phyloP scores from a whole-genome alignment of 345 rosid species.

The Brassica juncea region DNA sequence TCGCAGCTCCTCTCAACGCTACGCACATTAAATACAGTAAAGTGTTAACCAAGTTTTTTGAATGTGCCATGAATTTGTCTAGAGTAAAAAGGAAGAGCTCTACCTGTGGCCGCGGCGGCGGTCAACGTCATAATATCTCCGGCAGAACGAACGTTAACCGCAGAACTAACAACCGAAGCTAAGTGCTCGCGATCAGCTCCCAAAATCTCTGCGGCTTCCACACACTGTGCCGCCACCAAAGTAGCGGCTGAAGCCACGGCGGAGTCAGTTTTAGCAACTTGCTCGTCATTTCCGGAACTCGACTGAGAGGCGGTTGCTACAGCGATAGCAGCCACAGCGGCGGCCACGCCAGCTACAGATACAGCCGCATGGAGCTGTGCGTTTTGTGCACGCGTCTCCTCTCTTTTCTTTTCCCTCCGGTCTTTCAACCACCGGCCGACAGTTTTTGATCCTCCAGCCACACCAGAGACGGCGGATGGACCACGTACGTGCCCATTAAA shows the following conservation, averaged over 20 bases:
- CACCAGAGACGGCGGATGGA: conserved; percentile 37
- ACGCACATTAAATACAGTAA: conserved; percentile 19
- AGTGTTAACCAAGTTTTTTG: neutral
- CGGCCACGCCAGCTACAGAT: conserved; percentile 79
- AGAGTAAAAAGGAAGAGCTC: neutral
- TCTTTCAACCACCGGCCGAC: conserved; percentile 85
- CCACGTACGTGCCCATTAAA: conserved; percentile 32
- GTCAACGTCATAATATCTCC: conserved; percentile 87
- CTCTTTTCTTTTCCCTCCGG: conserved; percentile 80
- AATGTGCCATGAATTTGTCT: neutral
- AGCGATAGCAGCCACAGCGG: conserved; percentile 78
- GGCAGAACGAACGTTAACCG: conserved; percentile 71
- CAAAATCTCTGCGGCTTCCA: conserved; percentile 79
- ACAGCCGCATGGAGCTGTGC: conserved; percentile 85
- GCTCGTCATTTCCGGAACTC: conserved; percentile 63
- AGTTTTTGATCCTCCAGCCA: conserved; percentile 57
- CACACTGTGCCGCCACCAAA: conserved; percentile 77
- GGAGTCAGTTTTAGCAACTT: conserved; percentile 65
- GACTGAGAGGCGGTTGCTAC: conserved; percentile 73
- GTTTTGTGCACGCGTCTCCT: conserved; percentile 70
- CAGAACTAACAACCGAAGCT: conserved; percentile 71
- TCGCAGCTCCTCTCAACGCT: conserved; percentile 96
- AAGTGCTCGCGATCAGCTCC: conserved; percentile 86
- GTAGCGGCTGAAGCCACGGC: conserved; percentile 87
- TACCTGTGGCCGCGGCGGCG: conserved; percentile 90